Evolutionary conservation across 306 rosid species (phyloP).

Genomic region (apple (Malus domestica)): ASM211411v1 NC_041802.1:2075001-2075500

Average conservation of each 20-base stretch:
- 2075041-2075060: background rate
- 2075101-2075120: constrained; percentile 26
- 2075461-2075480: constrained; percentile 18
- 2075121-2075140: constrained; percentile 20
- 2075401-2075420: constrained; percentile 29
- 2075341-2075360: constrained; percentile 18
- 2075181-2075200: constrained; percentile 29
- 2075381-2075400: constrained; percentile 27
- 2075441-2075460: constrained; percentile 13
- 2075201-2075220: constrained; percentile 36
- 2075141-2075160: constrained; percentile 16
- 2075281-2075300: constrained; percentile 18
- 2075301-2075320: constrained; percentile 44
- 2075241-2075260: background rate
- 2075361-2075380: constrained; percentile 26
- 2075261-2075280: background rate
- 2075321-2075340: constrained; percentile 18
- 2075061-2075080: constrained; percentile 23
- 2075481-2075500: constrained; percentile 31
- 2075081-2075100: constrained; percentile 25
- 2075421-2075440: constrained; percentile 25
- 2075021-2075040: background rate
- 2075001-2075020: background rate
- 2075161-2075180: constrained; percentile 35
- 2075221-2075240: background rate